Evolutionary conservation across 768 basidiomycete genomes (phyloP).

Genomic region (Serendipita vermifera): DNA sequence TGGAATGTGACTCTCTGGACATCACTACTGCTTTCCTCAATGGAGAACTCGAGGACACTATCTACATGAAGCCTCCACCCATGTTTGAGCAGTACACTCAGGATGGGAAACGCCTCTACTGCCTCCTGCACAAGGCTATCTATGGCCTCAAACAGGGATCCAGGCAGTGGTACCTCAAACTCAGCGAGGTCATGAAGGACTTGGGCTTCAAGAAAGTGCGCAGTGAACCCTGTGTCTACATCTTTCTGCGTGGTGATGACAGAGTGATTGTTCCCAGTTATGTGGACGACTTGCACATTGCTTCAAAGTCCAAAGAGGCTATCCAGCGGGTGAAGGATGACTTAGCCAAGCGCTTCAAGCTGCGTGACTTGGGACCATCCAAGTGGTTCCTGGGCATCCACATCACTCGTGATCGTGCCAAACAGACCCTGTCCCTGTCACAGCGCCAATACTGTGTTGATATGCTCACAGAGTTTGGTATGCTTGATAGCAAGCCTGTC

Average conservation of each 20-base stretch:
- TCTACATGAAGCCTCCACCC: constrained; percentile 15
- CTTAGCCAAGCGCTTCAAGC: neutral
- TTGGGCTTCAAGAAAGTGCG: neutral
- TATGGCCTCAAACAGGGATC: constrained; percentile 34
- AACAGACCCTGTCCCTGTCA: neutral
- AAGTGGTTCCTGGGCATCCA: constrained; percentile 11
- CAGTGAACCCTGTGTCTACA: constrained; percentile 11
- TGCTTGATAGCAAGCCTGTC: neutral
- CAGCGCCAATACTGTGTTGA: constrained; percentile 3
- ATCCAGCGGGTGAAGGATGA: neutral
- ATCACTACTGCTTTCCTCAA: constrained; percentile 19
- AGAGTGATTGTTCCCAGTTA: neutral
- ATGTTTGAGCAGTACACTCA: neutral
- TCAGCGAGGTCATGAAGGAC: constrained; percentile 17
- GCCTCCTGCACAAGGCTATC: constrained; percentile 23
- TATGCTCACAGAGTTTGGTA: neutral
- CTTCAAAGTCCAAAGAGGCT: neutral
- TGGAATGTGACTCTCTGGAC: constrained; percentile 16
- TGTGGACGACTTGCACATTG: neutral
- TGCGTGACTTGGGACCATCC: constrained; percentile 13
- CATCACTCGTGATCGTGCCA: neutral
- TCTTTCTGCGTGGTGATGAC: neutral
- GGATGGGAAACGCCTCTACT: constrained; percentile 7
- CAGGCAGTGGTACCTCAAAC: constrained; percentile 25
- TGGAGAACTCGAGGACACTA: constrained; percentile 15